Evolutionary conservation across 2,329 filamentous ascomycete genomes (phyloP), one percentile per base, ranked within the genome.

Genomic region (Colletotrichum magnum): DNA sequence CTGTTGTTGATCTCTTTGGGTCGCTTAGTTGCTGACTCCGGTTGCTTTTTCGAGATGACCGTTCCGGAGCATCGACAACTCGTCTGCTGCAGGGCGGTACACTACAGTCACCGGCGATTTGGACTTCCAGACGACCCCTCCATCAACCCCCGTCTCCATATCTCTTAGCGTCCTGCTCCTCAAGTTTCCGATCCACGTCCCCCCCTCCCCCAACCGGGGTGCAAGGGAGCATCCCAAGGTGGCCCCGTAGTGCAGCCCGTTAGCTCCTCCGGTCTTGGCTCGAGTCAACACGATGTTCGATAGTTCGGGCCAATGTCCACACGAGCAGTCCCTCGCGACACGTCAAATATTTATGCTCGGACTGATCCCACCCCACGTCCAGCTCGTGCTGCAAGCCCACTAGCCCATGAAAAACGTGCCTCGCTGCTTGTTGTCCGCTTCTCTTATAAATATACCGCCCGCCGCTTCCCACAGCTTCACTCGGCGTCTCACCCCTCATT

Each of bases 251-350:
- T 58, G 32, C 45, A 58, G 26, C 18, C 39, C 43, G 47, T 54
- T 71, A 70, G 66, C 66, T 62, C 50, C 56, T 69, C 66, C 66
- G 66, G 67, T 62, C 60, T 66, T 69, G 57, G 58, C 48, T 69
- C 61, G 50, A 70, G 54, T 68, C 51, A 53, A 58, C 60, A 71
- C 66, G 66, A 72, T 75, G 72, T 73, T 75, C 67, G 74, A 72
- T 71, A 67, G 74, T 75, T 81, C 79, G 79, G 79, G 76, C 73
- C 78, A 81, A 80, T 80, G 76, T 80, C 78, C 70, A 75, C 72
- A 75, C 79, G 79, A 80, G 74, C 73, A 72, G 68, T 64, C 74
- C 58, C 68, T 72, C 74, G 65, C 70, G 73, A 72, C 71, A 72
- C 68, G 73, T 75, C 74, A 73, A 73, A 73, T 74, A 69, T 73